Conservation (phyloP, 2,329 filamentous ascomycete species). For the Sporothrix luriei region DNA sequence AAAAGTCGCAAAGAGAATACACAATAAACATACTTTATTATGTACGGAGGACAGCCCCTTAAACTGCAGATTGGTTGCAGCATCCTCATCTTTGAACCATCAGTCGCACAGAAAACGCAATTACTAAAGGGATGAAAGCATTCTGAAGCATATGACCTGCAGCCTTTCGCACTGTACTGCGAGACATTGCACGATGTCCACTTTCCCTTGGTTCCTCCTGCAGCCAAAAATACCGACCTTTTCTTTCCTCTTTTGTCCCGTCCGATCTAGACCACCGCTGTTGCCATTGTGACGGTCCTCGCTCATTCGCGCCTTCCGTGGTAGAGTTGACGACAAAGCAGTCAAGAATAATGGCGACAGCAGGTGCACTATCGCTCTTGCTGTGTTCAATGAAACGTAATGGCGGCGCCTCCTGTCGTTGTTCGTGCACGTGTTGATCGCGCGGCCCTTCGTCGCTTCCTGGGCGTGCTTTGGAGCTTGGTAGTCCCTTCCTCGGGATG, state of each 20-base stretch:
- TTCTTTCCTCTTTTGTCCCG: constrained; percentile 28
- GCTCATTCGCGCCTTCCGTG: neutral
- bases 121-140: neutral
- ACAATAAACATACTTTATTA: neutral
- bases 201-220: constrained; percentile 20
- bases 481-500: neutral
- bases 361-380: neutral
- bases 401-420: constrained; percentile 3
- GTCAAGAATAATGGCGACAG: no score
- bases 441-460: constrained; percentile 15
- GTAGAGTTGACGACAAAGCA: no score
- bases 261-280: constrained; percentile 26
- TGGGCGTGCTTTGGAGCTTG: neutral
- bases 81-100: neutral
- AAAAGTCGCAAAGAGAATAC: neutral
- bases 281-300: neutral
- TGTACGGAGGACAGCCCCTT: no score
- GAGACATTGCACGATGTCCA: constrained; percentile 27
- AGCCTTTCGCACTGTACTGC: constrained; percentile 21
- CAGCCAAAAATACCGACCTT: constrained; percentile 23
- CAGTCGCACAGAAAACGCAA: constrained; percentile 17
- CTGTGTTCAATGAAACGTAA: constrained; percentile 7
- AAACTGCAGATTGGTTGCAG: no score
- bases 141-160: neutral
- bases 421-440: constrained; percentile 10